A percentile compares a stretch with the other conserved stretches of the same genome.
These are phyloP conservation scores for Cutaneotrichosporon cutaneum DNA, from an alignment of 1,284 basidiomycete genomes.

Conservation along the genomic window DNA sequence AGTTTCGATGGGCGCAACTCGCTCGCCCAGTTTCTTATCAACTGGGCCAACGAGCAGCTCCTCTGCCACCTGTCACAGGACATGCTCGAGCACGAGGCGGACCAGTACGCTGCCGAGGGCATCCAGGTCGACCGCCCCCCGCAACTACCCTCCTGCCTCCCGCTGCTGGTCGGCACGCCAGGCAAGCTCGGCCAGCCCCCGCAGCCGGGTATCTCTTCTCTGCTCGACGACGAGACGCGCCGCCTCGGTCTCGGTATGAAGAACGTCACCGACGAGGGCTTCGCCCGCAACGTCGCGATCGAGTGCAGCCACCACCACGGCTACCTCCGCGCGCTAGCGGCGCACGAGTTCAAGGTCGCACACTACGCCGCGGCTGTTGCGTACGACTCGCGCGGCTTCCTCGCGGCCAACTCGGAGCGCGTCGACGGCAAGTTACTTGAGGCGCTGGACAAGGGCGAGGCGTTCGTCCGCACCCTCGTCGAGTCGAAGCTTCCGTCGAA, in stretches of 20 bases:
- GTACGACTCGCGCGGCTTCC: constrained; percentile 24
- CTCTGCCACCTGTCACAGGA: constrained; percentile 22
- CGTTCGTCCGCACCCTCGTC: constrained; percentile 14
- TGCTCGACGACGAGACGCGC: constrained; percentile 27
- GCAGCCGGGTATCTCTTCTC: constrained; percentile 22
- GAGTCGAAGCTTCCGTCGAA: constrained; percentile 9
- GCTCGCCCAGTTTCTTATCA: constrained; percentile 28
- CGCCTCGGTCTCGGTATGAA: constrained; percentile 19
- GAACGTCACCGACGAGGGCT: constrained; percentile 20
- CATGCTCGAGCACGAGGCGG: constrained; percentile 24
- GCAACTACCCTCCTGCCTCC: constrained; percentile 17
- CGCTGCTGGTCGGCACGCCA: constrained; percentile 17
- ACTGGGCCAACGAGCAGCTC: constrained; percentile 29
- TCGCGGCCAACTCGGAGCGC: constrained; percentile 24
- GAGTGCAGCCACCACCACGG: constrained; percentile 20
- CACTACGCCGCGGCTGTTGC: constrained; percentile 24
- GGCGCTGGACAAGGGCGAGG: constrained; percentile 7
- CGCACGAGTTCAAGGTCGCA: constrained; percentile 22
- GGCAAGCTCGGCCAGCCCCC: constrained; percentile 12
- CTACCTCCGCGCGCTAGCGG: constrained; percentile 13
- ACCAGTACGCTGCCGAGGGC: constrained; percentile 22
- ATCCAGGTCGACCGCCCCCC: constrained; percentile 20
- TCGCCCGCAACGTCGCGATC: constrained; percentile 20
- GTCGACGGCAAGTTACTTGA: constrained; percentile 23
- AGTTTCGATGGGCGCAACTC: constrained; percentile 20